Evolutionary conservation across 225 moss, liverwort and hornwort species (phyloP).

Genomic region (Physcomitrium patens): DNA sequence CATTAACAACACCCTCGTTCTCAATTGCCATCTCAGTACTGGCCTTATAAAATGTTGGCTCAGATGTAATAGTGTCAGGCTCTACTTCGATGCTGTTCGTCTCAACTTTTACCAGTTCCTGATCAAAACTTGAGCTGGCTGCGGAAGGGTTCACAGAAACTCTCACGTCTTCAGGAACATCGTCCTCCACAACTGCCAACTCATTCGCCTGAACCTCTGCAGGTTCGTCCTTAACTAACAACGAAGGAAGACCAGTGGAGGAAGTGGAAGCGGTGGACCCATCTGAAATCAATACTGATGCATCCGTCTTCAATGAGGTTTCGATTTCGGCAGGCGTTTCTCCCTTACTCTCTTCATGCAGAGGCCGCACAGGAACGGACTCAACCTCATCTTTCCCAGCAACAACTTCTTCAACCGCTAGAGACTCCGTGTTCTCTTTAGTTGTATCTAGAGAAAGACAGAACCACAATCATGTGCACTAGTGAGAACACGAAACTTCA

Average conservation of each 20-base stretch:
- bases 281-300: slow-evolving; percentile 27
- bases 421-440: slow-evolving; percentile 32
- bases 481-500: slow-evolving; percentile 2
- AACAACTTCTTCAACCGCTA: slow-evolving; percentile 25
- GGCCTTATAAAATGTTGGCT: slow-evolving; percentile 1
- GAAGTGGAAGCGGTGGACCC: slow-evolving; percentile 22
- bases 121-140: not conserved
- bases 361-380: slow-evolving; percentile 16
- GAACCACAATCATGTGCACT: slow-evolving; percentile 19
- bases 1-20: slow-evolving; percentile 20
- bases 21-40: slow-evolving; percentile 5
- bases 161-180: slow-evolving; percentile 22
- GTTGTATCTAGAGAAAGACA: slow-evolving; percentile 29
- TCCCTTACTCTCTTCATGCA: slow-evolving; percentile 29
- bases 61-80: slow-evolving; percentile 5
- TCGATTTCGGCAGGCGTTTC: slow-evolving; percentile 30
- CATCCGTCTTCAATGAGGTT: slow-evolving; percentile 18
- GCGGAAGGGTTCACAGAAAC: not conserved
- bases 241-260: slow-evolving; percentile 29
- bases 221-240: slow-evolving; percentile 43
- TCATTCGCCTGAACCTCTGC: slow-evolving; percentile 16
- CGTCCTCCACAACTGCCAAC: slow-evolving; percentile 16
- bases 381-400: slow-evolving; percentile 31
- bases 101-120: slow-evolving; percentile 32
- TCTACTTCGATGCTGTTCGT: slow-evolving; percentile 19